A percentile compares a stretch with the other conserved stretches of the same genome.
Evolutionary conservation across 139 green algal genomes (phyloP).

Genomic region (Micractinium conductrix): DNA sequence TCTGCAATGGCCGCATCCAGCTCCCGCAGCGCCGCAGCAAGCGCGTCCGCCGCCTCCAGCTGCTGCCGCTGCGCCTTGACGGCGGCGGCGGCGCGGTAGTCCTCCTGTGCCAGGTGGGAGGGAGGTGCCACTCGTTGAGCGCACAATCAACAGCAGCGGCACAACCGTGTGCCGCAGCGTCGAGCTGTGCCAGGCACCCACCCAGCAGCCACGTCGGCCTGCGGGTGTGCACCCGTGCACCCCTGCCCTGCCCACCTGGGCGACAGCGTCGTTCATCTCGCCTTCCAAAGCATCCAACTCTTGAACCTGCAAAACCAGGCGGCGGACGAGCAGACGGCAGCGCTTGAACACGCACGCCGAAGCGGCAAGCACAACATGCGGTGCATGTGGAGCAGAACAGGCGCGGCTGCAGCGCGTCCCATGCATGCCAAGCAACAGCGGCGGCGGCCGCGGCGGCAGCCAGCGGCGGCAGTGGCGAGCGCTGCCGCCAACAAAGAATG

Average conservation of each 20-base stretch:
- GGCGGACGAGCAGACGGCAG: background rate
- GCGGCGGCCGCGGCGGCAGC: background rate
- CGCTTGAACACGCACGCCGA: no score
- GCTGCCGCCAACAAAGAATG: background rate
- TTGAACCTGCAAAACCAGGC: background rate
- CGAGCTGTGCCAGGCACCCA: no score
- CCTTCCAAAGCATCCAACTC: slow-evolving; percentile 29
- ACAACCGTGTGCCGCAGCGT: no score
- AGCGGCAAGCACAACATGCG: no score
- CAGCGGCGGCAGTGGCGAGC: background rate
- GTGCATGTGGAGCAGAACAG: no score
- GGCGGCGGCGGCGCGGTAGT: slow-evolving; percentile 41
- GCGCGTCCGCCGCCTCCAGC: background rate
- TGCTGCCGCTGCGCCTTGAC: slow-evolving; percentile 13
- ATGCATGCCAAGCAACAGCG: background rate
- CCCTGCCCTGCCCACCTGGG: no score
- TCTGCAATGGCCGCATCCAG: background rate
- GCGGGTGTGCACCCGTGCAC: no score
- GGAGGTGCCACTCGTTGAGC: no score
- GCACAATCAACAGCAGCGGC: no score
- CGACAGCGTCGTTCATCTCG: slow-evolving; percentile 38
- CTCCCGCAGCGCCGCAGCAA: background rate
- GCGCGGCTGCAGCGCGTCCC: no score
- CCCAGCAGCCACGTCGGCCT: no score
- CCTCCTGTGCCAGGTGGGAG: no score